These are phyloP conservation scores for Aspergillus udagawae DNA, from an alignment of 2,329 filamentous ascomycete species.

Conservation along the genomic window DNA sequence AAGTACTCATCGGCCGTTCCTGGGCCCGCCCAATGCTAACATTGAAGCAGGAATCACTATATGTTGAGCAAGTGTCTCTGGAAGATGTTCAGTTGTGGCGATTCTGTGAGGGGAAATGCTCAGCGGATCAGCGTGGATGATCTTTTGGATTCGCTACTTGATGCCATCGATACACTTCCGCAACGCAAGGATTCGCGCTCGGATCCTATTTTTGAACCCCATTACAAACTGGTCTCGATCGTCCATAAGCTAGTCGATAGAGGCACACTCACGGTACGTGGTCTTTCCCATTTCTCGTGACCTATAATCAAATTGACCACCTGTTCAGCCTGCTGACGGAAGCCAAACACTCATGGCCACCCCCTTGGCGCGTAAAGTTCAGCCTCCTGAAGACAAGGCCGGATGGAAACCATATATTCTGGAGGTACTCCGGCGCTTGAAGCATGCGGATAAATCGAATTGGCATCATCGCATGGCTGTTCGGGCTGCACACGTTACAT, in stretches of 20 bases:
- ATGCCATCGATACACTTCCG: constrained; percentile 59
- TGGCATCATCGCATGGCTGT: constrained; percentile 93
- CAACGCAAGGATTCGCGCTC: constrained; percentile 55
- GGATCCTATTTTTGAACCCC: constrained; percentile 82
- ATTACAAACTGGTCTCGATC: constrained; percentile 83
- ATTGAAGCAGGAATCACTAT: constrained; percentile 53
- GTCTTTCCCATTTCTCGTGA: constrained; percentile 20
- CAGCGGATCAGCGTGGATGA: constrained; percentile 39
- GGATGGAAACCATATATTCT: constrained; percentile 61
- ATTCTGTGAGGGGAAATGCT: constrained; percentile 33
- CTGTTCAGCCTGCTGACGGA: constrained; percentile 42
- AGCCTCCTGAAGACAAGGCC: constrained; percentile 46
- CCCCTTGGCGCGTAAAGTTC: constrained; percentile 52
- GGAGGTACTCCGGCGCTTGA: constrained; percentile 54
- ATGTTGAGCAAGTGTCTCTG: constrained; percentile 68
- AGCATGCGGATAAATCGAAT: constrained; percentile 78
- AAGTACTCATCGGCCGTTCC: constrained; percentile 26
- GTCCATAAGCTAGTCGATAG: constrained; percentile 72
- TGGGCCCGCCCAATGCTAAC: constrained; percentile 18
- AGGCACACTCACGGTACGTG: constrained; percentile 41
- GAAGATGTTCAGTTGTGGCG: constrained; percentile 61
- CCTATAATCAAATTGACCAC: constrained; percentile 21
- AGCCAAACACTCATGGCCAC: constrained; percentile 50
- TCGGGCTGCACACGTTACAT: constrained; percentile 61
- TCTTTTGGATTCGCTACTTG: constrained; percentile 55